phyloP scores from a whole-genome alignment of 139 green algal species.

The Chlamydomonas schloesseri region DNA sequence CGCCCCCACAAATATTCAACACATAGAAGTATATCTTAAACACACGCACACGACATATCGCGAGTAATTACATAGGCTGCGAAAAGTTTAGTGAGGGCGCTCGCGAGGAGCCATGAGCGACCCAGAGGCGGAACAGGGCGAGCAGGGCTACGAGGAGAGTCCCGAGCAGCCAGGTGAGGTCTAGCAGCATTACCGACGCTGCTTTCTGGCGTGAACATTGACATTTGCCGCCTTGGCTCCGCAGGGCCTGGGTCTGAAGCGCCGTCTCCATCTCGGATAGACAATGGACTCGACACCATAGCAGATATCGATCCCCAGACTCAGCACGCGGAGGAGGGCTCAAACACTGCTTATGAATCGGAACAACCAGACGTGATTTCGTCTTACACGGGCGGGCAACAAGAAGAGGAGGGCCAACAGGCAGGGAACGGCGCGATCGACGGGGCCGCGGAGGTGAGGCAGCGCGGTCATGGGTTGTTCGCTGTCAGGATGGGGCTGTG shows the following conservation, averaged over 20 bases:
- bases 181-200: neutral
- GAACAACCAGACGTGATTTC: constrained; percentile 37
- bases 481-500: too few relatives aligned
- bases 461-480: too few relatives aligned
- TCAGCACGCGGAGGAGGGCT: constrained; percentile 36
- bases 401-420: neutral
- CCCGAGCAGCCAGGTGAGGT: neutral
- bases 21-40: too few relatives aligned
- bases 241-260: neutral
- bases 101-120: constrained; percentile 18
- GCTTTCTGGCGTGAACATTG: neutral
- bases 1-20: too few relatives aligned
- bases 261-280: neutral
- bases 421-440: neutral
- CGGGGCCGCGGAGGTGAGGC: neutral
- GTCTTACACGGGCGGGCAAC: constrained; percentile 29
- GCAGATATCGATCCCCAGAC: neutral
- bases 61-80: too few relatives aligned
- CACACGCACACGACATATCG: too few relatives aligned
- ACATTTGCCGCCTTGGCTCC: neutral
- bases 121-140: neutral
- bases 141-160: neutral
- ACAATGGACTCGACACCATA: constrained; percentile 25
- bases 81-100: too few relatives aligned
- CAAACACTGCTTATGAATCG: constrained; percentile 7